Percentiles rank a stretch among this genome's conserved stretches.
Evolutionary conservation across 208 protist species (phyloP).

Genomic region (Wallacemonas sp.): DNA sequence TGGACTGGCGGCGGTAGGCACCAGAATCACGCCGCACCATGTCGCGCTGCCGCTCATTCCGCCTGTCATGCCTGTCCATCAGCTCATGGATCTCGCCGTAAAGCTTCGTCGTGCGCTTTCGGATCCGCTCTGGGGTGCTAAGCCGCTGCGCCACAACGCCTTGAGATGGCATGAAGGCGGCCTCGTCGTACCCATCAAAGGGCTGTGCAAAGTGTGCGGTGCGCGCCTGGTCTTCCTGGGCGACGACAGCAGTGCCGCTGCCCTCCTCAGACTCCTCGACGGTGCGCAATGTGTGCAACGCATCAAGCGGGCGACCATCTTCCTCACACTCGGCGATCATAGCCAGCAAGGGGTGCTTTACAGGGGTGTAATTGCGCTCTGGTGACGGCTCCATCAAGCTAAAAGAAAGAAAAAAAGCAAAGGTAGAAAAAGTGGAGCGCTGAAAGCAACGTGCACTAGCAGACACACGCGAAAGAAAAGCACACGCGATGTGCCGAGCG

Average conservation of each 20-base stretch:
- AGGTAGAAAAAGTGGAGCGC: no score
- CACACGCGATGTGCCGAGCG: no score
- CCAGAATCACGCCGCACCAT: slow-evolving; percentile 34
- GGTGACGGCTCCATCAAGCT: neutral
- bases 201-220: neutral
- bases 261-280: no score
- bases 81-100: slow-evolving; percentile 71
- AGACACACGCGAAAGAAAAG: no score
- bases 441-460: no score
- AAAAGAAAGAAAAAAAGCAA: no score
- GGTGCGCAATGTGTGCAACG: slow-evolving; percentile 24
- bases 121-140: slow-evolving; percentile 67
- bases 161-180: neutral
- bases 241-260: no score
- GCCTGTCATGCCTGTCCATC: slow-evolving; percentile 41
- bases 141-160: slow-evolving; percentile 12
- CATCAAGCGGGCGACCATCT: slow-evolving; percentile 11
- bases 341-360: slow-evolving; percentile 18
- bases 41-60: slow-evolving; percentile 53
- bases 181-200: neutral
- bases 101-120: slow-evolving; percentile 37
- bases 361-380: neutral
- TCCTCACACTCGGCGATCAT: slow-evolving; percentile 21
- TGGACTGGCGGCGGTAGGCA: slow-evolving; percentile 9
- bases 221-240: no score